Evolutionary conservation across 2,329 filamentous ascomycete species (phyloP), one percentile per base, ranked within the genome.

Genomic region (Alternaria arborescens): DNA sequence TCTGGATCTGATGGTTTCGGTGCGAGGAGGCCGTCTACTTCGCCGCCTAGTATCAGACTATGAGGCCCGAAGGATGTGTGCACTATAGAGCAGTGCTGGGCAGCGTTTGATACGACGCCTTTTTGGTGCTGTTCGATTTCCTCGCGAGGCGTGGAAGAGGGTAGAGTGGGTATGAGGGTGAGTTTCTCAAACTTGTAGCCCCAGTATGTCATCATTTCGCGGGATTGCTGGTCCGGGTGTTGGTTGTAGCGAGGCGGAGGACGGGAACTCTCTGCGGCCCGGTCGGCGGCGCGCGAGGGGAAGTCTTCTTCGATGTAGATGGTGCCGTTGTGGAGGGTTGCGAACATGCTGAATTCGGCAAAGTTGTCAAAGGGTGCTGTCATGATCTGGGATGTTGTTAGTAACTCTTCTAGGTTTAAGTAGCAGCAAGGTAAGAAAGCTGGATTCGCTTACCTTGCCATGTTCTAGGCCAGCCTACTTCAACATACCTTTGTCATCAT

Each of bases 121-220:
- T 87, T 78, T 43, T 91, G 88, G 28, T 95, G 88, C 57, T 80
- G 82, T 75, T 97, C 94, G 64, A 99, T 97, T 60, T 89, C 88
- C 1, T 91, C 89, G 57, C 92, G 87, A 0, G 88, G 82, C 0
- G 88, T 90, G 58, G 90, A 86, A 90, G 93, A 95, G 89, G 94
- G 97, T 0, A 90, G 86, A 3, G 84, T 81, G 3, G 92, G 89
- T 4, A 98, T 81, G 2, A 95, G 89, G 7, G 89, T 88, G 2
- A 99, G 80, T 0, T 92, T 91, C 79, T 99, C 95, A 72, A 99
- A 99, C 77, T 99, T 99, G 82, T 99, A 99, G 36, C 94, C 94
- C 94, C 94, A 98, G 74, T 89, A 99, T 51, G 90, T 88, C 93
- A 97, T 97, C 65, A 94, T 83, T 59, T 95, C 91, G 52, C 91